Conservation (phyloP, 495 filamentous ascomycete genomes). For the Xylaria flabelliformis region DNA sequence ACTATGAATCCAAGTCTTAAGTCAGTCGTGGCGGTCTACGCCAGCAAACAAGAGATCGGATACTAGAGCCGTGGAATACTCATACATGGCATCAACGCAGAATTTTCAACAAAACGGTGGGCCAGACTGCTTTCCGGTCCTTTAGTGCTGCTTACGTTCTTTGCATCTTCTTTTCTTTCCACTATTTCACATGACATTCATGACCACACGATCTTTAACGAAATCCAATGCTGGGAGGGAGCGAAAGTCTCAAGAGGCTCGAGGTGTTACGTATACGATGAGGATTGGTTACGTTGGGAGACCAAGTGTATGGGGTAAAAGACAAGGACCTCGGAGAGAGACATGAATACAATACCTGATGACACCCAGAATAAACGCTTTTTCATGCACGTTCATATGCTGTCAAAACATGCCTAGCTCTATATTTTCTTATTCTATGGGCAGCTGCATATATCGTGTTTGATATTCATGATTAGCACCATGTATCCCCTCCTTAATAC, state of each 20-base stretch:
- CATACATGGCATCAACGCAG: neutral
- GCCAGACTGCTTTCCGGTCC: neutral
- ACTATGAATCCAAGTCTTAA: neutral
- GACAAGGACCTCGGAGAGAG: neutral
- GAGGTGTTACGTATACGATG: neutral
- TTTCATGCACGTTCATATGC: neutral
- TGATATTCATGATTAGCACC: neutral
- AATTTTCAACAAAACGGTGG: neutral
- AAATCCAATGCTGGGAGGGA: conserved; percentile 12
- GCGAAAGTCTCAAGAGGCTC: neutral
- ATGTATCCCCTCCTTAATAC: neutral
- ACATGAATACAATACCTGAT: neutral
- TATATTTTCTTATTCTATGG: conserved; percentile 12
- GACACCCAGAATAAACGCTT: neutral
- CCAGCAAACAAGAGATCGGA: neutral
- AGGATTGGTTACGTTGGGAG: neutral
- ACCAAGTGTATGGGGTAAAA: neutral
- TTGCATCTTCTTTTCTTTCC: neutral
- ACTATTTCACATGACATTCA: conserved; percentile 22
- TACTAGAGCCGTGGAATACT: neutral
- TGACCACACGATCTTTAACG: conserved; percentile 35
- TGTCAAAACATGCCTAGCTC: conserved; percentile 1
- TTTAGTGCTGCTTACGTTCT: conserved; percentile 6
- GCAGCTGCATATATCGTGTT: neutral
- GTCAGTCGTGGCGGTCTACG: neutral